phyloP scores from a whole-genome alignment of 2,329 filamentous ascomycete genomes.

The Colletotrichum chrysophilum region DNA sequence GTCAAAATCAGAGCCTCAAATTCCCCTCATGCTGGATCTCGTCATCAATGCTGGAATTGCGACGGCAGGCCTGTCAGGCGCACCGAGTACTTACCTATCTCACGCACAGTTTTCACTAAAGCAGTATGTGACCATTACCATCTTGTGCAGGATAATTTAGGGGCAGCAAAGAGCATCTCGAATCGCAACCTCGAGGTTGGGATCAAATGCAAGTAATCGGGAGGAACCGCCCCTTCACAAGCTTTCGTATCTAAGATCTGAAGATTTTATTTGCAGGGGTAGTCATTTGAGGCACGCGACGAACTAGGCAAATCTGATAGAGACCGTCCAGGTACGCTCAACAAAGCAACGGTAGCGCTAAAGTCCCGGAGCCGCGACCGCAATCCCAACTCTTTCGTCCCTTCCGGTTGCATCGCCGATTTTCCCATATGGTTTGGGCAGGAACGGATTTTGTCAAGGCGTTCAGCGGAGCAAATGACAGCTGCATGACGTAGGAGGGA shows the following conservation, averaged over 20 bases:
- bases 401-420: conserved; percentile 7
- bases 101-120: not conserved
- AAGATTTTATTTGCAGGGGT: not conserved
- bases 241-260: not conserved
- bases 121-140: not conserved
- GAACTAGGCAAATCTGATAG: not conserved
- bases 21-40: not conserved
- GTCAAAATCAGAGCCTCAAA: not conserved
- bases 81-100: fast-evolving
- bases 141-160: not conserved
- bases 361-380: not conserved
- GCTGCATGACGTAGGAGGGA: conserved; percentile 13
- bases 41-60: not conserved
- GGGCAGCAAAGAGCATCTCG: not conserved
- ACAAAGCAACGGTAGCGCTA: not conserved
- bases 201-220: not conserved
- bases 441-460: not conserved
- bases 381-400: not conserved
- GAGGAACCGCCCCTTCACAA: not conserved
- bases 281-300: not conserved
- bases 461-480: conserved; percentile 17
- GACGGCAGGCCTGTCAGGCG: not conserved
- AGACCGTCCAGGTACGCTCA: not conserved
- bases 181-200: not conserved
- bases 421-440: conserved; percentile 1